Base-by-base conservation (phyloP, 768 basidiomycete species). In the Mycena belliarum region DNA sequence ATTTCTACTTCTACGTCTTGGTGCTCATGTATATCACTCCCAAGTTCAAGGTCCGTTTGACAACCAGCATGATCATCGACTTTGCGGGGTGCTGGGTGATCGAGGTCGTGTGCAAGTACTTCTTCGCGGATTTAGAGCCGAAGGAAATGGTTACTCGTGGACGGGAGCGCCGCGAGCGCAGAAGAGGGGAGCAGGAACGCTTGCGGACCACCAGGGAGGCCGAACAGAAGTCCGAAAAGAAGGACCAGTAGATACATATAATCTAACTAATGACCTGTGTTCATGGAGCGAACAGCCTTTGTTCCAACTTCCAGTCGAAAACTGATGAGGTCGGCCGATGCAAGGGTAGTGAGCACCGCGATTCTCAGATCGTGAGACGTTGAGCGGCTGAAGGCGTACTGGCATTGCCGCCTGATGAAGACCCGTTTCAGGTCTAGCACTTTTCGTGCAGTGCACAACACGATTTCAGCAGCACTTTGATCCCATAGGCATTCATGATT, bases 41-140 rank as follows among this genome's bases (percentile, higher is more conserved):
- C 12, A 46, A 96, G 93, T 99, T 99, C 83, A 91, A 89, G 70
- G 50, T 88, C 66, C 82, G 80, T 56, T 72, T 99, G 60, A 94
- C 93, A 0, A 61, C 75, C 11, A 79, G 85, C 42, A 99, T 99
- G 97, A 66, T 91, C 26, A 70, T 87, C 47, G 97, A 99, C 73
- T 97, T 97, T 63, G 83, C 72, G 7, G 93, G 92, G 0, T 98
- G 95, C 68, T 98, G 84, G 82, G 65, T 87, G 45, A 81, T 97
- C 46, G 95, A 99, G 70, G 79, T 79, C 48, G 69, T 76, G 8
- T 95, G 94, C 79, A 98, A 98, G 72, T 75, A 79, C 46, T 70
- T 95, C 26, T 96, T 98, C 71, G 94, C 95, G 12, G 86, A 92
- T 65, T 77, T 96, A 20, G 88, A 93, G 67, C 94, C 95, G 3